A percentile compares a stretch with the other conserved stretches of the same genome.
phyloP scores from a whole-genome alignment of 805 yeast species.

The Candida methanosorbosa region DNA sequence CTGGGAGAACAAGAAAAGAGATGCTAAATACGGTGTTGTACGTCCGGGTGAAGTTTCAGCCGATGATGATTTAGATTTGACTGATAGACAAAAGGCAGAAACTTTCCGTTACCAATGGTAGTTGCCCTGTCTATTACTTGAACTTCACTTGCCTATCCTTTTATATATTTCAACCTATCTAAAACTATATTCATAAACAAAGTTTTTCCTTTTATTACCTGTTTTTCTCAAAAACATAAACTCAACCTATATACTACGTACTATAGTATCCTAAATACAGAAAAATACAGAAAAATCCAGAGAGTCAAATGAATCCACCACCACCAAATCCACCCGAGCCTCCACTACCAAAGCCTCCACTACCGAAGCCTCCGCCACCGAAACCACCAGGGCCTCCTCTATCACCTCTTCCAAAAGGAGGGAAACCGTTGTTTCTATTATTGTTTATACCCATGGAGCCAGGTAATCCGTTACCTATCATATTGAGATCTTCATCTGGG shows the following conservation, averaged over 20 bases:
- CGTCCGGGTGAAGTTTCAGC: slow-evolving; percentile 17
- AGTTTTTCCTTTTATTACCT: too few species aligned
- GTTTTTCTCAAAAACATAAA: too few species aligned
- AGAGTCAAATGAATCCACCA: slow-evolving; percentile 2
- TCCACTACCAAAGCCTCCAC: not conserved
- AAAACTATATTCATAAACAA: too few species aligned
- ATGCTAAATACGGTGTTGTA: slow-evolving; percentile 20
- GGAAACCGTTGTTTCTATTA: not conserved
- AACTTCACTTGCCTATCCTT: too few species aligned
- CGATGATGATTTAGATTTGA: slow-evolving; percentile 47
- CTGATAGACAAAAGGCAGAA: slow-evolving; percentile 44
- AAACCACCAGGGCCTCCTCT: slow-evolving; percentile 8
- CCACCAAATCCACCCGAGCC: slow-evolving; percentile 1
- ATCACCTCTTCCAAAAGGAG: slow-evolving; percentile 1
- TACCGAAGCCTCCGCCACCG: slow-evolving; percentile 5
- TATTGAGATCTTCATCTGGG: slow-evolving; percentile 34
- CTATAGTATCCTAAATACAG: too few species aligned
- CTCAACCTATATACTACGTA: too few species aligned
- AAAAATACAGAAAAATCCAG: not conserved
- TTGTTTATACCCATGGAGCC: slow-evolving; percentile 23
- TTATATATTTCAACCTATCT: too few species aligned
- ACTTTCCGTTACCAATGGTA: slow-evolving; percentile 2
- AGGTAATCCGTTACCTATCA: slow-evolving; percentile 38
- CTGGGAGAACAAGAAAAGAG: slow-evolving; percentile 43
- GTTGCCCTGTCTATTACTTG: not conserved